A percentile compares a stretch with the other conserved stretches of the same genome.
phyloP scores from a whole-genome alignment of 2,329 filamentous ascomycete genomes.

The Fusarium sp. region DNA sequence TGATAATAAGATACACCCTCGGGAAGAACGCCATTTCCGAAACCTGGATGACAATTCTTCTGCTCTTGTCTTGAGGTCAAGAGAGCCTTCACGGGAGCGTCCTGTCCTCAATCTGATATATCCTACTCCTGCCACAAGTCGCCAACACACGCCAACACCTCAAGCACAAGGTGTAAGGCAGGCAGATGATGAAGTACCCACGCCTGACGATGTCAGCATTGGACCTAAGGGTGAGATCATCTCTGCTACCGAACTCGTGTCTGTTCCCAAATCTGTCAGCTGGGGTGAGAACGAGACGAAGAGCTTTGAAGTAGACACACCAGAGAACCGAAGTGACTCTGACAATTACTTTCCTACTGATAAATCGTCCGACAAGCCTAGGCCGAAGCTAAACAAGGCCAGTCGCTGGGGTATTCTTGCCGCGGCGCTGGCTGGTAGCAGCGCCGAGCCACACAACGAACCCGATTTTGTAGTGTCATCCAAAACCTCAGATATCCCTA shows the following conservation, averaged over 20 bases:
- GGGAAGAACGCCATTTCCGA: conserved; percentile 55
- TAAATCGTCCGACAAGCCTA: conserved; percentile 42
- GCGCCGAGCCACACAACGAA: conserved; percentile 49
- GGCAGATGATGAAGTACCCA: conserved; percentile 23
- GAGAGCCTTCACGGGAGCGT: conserved; percentile 64
- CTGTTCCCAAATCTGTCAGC: conserved; percentile 64
- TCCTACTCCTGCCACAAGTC: conserved; percentile 63
- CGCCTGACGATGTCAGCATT: conserved; percentile 49
- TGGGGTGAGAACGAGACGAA: conserved; percentile 74
- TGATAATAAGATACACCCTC: conserved; percentile 66
- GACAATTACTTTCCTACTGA: conserved; percentile 44
- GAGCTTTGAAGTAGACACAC: conserved; percentile 69
- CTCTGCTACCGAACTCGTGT: conserved; percentile 34
- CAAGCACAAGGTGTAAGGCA: conserved; percentile 34
- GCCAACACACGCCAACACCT: conserved; percentile 55
- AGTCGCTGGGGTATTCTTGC: conserved; percentile 64
- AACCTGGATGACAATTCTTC: conserved; percentile 40
- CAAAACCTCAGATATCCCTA: conserved; percentile 14
- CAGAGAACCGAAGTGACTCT: conserved; percentile 53
- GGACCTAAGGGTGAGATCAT: conserved; percentile 55
- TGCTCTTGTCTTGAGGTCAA: conserved; percentile 52
- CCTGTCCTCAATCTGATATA: conserved; percentile 69
- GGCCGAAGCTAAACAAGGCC: conserved; percentile 51
- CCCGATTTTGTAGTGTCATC: conserved; percentile 38
- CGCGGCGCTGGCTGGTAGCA: conserved; percentile 58